A percentile compares a stretch with the other conserved stretches of the same genome.
Conservation (phyloP, 2,329 filamentous ascomycete genomes). For the Colletotrichum noveboracense region DNA sequence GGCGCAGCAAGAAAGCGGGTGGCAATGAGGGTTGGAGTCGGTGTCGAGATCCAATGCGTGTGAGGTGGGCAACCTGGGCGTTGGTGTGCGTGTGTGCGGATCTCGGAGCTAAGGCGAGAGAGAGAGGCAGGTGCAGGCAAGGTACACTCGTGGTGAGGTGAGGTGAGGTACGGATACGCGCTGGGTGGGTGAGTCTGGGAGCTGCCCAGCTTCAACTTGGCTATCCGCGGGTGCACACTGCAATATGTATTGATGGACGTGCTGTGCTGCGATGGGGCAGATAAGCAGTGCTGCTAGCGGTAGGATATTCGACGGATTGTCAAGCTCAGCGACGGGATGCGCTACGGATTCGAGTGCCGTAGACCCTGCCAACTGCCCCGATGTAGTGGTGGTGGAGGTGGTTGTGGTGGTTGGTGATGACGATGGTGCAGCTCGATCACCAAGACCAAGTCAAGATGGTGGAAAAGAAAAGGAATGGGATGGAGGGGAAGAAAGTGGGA, state of each 20-base stretch:
- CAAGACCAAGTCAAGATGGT: not conserved
- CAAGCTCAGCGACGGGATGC: not conserved
- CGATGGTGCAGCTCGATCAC: not conserved
- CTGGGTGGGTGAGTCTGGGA: not conserved
- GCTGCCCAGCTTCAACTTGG: not conserved
- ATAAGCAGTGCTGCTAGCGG: not conserved
- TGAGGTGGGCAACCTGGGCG: not conserved
- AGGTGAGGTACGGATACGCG: not conserved
- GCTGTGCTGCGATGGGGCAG: not conserved
- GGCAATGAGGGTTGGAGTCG: conserved; percentile 7
- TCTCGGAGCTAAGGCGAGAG: not conserved
- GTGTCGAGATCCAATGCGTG: not conserved
- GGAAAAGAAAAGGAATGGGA: not conserved
- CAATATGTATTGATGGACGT: not conserved
- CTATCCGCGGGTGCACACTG: not conserved
- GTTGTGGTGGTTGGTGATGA: not conserved
- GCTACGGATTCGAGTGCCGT: not conserved
- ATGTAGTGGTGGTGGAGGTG: not conserved
- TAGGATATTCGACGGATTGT: not conserved
- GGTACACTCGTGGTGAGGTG: not conserved
- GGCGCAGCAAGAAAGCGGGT: not conserved
- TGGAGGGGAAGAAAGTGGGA: not conserved
- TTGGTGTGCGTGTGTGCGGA: not conserved
- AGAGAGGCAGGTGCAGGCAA: not conserved
- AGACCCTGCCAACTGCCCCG: not conserved